These are phyloP conservation scores for Lentinula detonsa DNA, from an alignment of 768 basidiomycete genomes.

Conservation along the genomic window DNA sequence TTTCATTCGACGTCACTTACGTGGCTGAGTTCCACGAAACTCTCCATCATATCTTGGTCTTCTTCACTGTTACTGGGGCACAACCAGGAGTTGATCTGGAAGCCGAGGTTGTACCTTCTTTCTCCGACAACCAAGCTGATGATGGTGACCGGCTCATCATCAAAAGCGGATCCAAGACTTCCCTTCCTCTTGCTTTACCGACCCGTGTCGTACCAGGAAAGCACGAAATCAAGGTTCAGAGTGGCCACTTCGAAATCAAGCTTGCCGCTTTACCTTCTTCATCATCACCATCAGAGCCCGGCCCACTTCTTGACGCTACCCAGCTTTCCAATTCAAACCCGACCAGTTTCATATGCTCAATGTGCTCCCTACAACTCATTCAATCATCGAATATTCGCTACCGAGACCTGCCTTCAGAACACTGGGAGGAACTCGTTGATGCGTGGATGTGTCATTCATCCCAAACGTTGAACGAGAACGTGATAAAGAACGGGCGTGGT, in stretches of 20 bases:
- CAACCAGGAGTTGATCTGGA: constrained; percentile 47
- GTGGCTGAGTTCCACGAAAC: constrained; percentile 82
- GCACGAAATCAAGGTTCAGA: constrained; percentile 49
- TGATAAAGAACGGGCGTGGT: constrained; percentile 47
- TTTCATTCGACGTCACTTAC: constrained; percentile 41
- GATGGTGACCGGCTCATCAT: constrained; percentile 57
- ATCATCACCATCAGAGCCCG: constrained; percentile 23
- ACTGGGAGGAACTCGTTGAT: constrained; percentile 96
- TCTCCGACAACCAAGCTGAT: constrained; percentile 28
- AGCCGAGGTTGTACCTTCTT: constrained; percentile 58
- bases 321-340: constrained; percentile 53
- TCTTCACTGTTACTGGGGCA: constrained; percentile 52
- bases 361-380: constrained; percentile 75
- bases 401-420: constrained; percentile 88
- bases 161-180: constrained; percentile 51
- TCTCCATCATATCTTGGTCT: constrained; percentile 72
- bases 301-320: constrained; percentile 63
- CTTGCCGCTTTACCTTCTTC: constrained; percentile 31
- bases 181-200: constrained; percentile 52
- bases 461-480: constrained; percentile 71
- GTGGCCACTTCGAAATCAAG: constrained; percentile 70
- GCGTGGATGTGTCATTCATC: constrained; percentile 98
- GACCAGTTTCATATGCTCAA: constrained; percentile 67
- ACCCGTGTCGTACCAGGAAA: constrained; percentile 53
- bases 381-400: constrained; percentile 52